These are phyloP conservation scores for Pouteria glomerata DNA, from an alignment of 148 eudicot genomes.

Conservation along the genomic window DNA sequence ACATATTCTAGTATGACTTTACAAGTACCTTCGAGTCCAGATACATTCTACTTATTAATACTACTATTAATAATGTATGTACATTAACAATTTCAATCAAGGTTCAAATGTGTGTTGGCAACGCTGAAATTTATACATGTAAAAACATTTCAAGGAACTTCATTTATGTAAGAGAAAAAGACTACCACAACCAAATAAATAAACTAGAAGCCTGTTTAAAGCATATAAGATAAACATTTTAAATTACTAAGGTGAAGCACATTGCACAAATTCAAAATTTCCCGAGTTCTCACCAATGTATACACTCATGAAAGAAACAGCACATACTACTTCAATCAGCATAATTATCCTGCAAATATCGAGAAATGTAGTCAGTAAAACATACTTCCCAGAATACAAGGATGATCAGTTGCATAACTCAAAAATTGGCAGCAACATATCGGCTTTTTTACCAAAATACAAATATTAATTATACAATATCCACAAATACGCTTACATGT, in stretches of 20 bases:
- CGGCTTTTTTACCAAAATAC: too few species aligned
- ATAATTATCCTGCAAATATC: slow-evolving; percentile 78
- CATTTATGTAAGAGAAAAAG: not conserved
- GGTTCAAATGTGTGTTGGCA: not conserved
- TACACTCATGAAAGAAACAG: slow-evolving; percentile 76
- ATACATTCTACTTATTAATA: too few species aligned
- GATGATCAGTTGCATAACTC: not conserved
- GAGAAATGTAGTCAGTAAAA: not conserved
- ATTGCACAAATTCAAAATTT: slow-evolving; percentile 3
- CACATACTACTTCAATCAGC: slow-evolving; percentile 80
- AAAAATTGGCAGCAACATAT: too few species aligned
- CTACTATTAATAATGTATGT: too few species aligned
- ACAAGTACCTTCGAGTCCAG: too few species aligned
- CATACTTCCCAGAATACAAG: not conserved
- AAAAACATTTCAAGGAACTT: not conserved
- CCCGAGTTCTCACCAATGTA: slow-evolving; percentile 62
- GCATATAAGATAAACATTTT: slow-evolving; percentile 4
- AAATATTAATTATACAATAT: too few species aligned
- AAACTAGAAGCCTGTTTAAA: not conserved
- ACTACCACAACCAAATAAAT: not conserved
- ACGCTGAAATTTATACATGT: not conserved
- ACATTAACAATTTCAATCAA: not conserved
- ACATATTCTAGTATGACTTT: too few species aligned
- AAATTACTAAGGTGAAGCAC: not conserved
- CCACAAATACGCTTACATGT: too few species aligned